Evolutionary conservation across 1,284 basidiomycete genomes (phyloP).

Genomic region (Ganoderma meredithae): DNA sequence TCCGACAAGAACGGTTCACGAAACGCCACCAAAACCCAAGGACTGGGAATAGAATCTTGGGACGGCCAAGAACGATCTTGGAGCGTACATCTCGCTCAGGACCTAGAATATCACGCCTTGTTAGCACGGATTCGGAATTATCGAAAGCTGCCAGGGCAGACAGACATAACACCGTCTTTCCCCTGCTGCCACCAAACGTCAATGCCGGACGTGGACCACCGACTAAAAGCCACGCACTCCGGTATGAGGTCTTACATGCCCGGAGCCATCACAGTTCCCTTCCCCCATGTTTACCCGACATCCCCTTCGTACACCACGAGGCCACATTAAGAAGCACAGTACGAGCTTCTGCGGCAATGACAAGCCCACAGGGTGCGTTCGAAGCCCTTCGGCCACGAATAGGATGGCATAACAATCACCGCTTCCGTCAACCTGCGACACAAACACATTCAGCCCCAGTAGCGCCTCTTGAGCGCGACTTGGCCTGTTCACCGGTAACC

Average conservation of each 20-base stretch:
- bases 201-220: not conserved
- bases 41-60: not conserved
- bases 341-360: not conserved
- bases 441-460: not conserved
- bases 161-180: not conserved
- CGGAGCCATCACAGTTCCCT: not conserved
- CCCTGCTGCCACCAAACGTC: not conserved
- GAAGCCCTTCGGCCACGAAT: not conserved
- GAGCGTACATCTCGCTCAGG: not conserved
- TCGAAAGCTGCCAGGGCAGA: not conserved
- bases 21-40: not conserved
- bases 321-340: not conserved
- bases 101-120: not conserved
- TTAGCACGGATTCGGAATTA: not conserved
- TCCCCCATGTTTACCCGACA: not conserved
- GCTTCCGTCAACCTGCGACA: conserved; percentile 9
- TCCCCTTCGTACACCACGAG: not conserved
- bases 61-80: not conserved
- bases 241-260: not conserved
- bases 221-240: not conserved
- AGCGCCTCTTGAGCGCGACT: not conserved
- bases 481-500: not conserved
- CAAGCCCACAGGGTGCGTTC: not conserved
- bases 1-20: not conserved
- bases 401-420: not conserved